Conservation (phyloP, 1,284 basidiomycete genomes). For the Neotropicomus parvogracilis region DNA sequence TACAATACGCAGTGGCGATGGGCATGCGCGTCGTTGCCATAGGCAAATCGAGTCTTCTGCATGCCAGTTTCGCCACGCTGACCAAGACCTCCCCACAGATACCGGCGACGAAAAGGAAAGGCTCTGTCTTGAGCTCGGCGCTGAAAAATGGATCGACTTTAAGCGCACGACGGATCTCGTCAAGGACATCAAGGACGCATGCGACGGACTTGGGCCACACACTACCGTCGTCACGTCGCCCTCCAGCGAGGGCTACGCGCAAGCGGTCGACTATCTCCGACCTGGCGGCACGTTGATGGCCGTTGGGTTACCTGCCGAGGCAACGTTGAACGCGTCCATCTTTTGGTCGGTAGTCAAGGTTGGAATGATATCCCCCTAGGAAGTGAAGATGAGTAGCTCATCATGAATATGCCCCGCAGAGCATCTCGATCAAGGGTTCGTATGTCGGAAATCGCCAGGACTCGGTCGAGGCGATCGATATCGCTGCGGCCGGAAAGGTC, state of each 20-base stretch:
- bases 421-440: slow-evolving; percentile 66
- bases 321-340: slow-evolving; percentile 60
- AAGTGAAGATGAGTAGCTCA: slow-evolving; percentile 2
- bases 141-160: slow-evolving; percentile 81
- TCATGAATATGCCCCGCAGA: slow-evolving; percentile 23
- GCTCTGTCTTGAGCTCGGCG: slow-evolving; percentile 67
- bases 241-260: slow-evolving; percentile 56
- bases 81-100: slow-evolving; percentile 36
- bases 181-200: slow-evolving; percentile 57
- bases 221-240: slow-evolving; percentile 69
- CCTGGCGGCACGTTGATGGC: slow-evolving; percentile 66
- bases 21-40: slow-evolving; percentile 80
- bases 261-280: slow-evolving; percentile 70
- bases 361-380: background rate
- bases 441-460: slow-evolving; percentile 80
- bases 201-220: slow-evolving; percentile 74
- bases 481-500: slow-evolving; percentile 68
- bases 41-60: slow-evolving; percentile 35
- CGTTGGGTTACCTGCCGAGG: slow-evolving; percentile 67
- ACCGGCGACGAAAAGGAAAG: slow-evolving; percentile 74
- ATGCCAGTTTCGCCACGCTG: background rate
- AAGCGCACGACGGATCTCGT: slow-evolving; percentile 59
- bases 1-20: slow-evolving; percentile 75
- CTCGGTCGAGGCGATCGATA: slow-evolving; percentile 65
- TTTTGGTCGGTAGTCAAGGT: slow-evolving; percentile 74